These are phyloP conservation scores for Apiospora rasikravindrae DNA, from an alignment of 2,329 filamentous ascomycete genomes.

Conservation along the genomic window DNA sequence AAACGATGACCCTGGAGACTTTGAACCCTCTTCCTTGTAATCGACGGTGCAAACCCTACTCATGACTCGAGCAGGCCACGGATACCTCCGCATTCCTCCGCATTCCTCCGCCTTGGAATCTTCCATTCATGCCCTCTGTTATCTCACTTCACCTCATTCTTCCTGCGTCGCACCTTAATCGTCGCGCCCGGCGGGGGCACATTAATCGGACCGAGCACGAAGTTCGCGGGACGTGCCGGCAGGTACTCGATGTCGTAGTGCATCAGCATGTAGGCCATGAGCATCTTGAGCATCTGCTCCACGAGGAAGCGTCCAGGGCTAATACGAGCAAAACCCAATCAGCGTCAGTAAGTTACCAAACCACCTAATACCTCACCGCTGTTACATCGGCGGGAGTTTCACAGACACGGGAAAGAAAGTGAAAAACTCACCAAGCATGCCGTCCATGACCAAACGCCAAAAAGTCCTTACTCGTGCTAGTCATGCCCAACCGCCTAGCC, in stretches of 20 bases:
- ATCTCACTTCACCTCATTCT: not conserved
- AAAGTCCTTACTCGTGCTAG: constrained; percentile 17
- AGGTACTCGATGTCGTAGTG: constrained; percentile 17
- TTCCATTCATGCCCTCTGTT: not conserved
- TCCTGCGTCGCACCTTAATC: constrained; percentile 11
- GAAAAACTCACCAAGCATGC: constrained; percentile 1
- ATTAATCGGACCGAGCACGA: constrained; percentile 14
- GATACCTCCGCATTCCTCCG: not conserved
- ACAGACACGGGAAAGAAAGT: not conserved
- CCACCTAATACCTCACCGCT: not conserved
- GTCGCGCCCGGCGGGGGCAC: constrained; percentile 1
- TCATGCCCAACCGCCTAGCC: constrained; percentile 6
- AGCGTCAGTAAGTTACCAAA: not conserved
- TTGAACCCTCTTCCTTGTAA: not conserved
- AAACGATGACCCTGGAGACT: not conserved
- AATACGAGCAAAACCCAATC: not conserved
- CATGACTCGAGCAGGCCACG: not conserved
- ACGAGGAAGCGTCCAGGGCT: constrained; percentile 11
- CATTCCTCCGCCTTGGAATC: not conserved
- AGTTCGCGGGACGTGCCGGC: not conserved
- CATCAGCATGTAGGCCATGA: constrained; percentile 15
- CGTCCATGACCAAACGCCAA: constrained; percentile 8
- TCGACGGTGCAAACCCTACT: not conserved
- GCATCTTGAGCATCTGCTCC: constrained; percentile 18
- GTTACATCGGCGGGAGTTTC: not conserved